Evolutionary conservation across 148 eudicot species (phyloP).

Genomic region (Rhododendron henanense): DNA sequence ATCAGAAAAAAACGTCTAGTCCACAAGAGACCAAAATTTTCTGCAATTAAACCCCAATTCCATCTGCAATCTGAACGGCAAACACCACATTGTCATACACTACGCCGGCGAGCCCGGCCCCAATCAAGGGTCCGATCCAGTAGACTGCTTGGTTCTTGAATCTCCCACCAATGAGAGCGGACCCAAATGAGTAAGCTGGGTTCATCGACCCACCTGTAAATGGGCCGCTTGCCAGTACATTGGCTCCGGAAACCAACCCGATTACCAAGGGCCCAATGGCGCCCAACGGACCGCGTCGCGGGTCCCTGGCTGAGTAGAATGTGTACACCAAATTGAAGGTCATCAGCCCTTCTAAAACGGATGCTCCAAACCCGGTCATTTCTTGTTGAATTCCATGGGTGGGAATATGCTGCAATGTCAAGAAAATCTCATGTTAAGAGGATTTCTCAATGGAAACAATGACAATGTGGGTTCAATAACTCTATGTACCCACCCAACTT

Average conservation of each 20-base stretch:
- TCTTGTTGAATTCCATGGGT: slow-evolving; percentile 49
- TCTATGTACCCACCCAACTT: too few relatives aligned
- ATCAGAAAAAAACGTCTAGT: not conserved
- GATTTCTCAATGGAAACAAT: not conserved
- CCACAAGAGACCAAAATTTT: too few relatives aligned
- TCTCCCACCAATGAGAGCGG: slow-evolving; percentile 57
- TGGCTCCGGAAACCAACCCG: slow-evolving; percentile 68
- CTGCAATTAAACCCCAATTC: slow-evolving; percentile 19
- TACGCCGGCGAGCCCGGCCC: slow-evolving; percentile 60
- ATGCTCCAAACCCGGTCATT: slow-evolving; percentile 92
- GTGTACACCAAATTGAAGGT: slow-evolving; percentile 77
- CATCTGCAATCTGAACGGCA: slow-evolving; percentile 33
- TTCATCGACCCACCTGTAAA: slow-evolving; percentile 89
- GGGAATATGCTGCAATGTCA: slow-evolving; percentile 49
- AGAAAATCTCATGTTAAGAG: not conserved
- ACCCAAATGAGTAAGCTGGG: slow-evolving; percentile 76
- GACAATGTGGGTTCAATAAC: too few relatives aligned
- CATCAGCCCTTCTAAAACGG: slow-evolving; percentile 63
- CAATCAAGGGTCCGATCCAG: slow-evolving; percentile 83
- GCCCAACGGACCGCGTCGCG: slow-evolving; percentile 49
- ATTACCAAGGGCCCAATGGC: slow-evolving; percentile 60
- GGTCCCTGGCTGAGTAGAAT: slow-evolving; percentile 50
- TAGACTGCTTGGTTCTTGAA: slow-evolving; percentile 89
- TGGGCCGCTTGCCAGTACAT: slow-evolving; percentile 68
- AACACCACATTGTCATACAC: slow-evolving; percentile 71